Percentiles rank a stretch among this genome's conserved stretches.
phyloP scores from a whole-genome alignment of 2,329 filamentous ascomycete genomes.

The Gyromitra esculenta region DNA sequence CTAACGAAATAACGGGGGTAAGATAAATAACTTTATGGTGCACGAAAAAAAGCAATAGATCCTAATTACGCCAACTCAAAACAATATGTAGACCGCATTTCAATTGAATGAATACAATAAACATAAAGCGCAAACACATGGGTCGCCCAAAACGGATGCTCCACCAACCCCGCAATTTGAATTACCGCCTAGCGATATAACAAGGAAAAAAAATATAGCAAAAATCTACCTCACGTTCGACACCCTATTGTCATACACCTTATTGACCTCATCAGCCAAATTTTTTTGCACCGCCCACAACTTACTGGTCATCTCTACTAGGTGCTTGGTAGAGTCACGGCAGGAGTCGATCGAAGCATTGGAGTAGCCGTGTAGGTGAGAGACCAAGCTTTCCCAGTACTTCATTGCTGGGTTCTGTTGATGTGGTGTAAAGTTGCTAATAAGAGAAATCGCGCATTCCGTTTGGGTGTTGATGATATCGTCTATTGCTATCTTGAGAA shows the following conservation, averaged over 20 bases:
- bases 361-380: background rate
- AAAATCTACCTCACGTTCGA: background rate
- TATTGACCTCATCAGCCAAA: background rate
- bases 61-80: background rate
- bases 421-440: background rate
- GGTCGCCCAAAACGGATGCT: too few species aligned
- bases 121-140: background rate
- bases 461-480: background rate
- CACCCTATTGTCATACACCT: background rate
- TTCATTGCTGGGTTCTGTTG: background rate
- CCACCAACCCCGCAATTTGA: too few species aligned
- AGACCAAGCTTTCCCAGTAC: background rate
- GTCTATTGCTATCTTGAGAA: background rate
- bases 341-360: background rate
- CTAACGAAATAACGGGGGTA: background rate
- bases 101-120: background rate
- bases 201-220: too few species aligned
- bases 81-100: background rate
- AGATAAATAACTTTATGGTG: too few species aligned
- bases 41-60: background rate
- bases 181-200: too few species aligned
- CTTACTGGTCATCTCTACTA: background rate
- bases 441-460: background rate
- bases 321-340: background rate
- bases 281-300: background rate